Evolutionary conservation across 2,329 filamentous ascomycete genomes (phyloP).

Genomic region (Paraconiothyrium sp.): DNA sequence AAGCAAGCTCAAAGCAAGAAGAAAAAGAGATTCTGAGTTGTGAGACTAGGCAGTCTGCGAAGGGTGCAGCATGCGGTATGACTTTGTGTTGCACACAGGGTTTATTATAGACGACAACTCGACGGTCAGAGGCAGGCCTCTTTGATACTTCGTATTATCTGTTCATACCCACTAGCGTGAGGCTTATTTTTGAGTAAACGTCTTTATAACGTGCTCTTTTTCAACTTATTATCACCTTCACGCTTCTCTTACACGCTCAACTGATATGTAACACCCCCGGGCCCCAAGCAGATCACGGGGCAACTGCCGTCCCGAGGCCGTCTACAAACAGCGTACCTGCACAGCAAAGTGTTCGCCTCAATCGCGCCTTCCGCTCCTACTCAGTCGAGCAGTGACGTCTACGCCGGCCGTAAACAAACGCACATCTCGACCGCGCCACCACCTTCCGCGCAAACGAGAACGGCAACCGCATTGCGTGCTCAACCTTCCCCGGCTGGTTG

Average conservation of each 20-base stretch:
- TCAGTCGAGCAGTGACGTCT: not conserved
- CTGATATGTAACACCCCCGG: not conserved
- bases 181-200: not conserved
- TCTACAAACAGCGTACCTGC: not conserved
- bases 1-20: slow-evolving; percentile 55
- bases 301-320: not conserved
- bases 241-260: not conserved
- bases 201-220: not conserved
- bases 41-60: not conserved
- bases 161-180: slow-evolving; percentile 1
- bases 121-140: not conserved
- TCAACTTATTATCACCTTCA: not conserved
- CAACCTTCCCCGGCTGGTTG: slow-evolving; percentile 6
- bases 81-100: not conserved
- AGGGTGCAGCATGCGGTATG: not conserved
- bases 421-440: not conserved
- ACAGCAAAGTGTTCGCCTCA: not conserved
- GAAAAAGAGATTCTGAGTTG: slow-evolving; percentile 44
- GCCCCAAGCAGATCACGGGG: not conserved
- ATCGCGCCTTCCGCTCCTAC: not conserved
- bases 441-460: not conserved
- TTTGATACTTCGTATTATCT: not conserved
- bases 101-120: not conserved
- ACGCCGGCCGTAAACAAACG: slow-evolving; percentile 13
- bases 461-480: slow-evolving; percentile 12